A percentile compares a stretch with the other conserved stretches of the same genome.
Evolutionary conservation across 2,329 filamentous ascomycete genomes (phyloP).

Genomic region (Teratosphaeria epicoccoides): DNA sequence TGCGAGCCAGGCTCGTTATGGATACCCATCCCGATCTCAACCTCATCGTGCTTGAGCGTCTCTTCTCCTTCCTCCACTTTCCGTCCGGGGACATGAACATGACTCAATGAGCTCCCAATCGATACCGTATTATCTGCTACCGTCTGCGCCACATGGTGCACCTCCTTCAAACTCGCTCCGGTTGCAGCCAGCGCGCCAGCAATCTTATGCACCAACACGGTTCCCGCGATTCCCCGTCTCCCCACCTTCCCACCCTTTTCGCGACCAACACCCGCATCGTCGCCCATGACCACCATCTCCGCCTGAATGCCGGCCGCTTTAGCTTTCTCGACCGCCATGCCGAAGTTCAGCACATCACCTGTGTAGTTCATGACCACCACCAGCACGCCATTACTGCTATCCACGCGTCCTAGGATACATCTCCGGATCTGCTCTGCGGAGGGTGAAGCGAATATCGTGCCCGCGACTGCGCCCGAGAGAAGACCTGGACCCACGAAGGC

Average conservation of each 20-base stretch:
- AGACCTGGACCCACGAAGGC: conserved; percentile 76
- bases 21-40: conserved; percentile 64
- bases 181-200: conserved; percentile 69
- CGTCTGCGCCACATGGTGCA: conserved; percentile 60
- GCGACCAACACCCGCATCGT: conserved; percentile 83
- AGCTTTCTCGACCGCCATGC: conserved; percentile 86
- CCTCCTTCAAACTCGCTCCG: conserved; percentile 54
- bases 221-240: conserved; percentile 79
- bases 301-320: conserved; percentile 65
- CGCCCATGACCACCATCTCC: conserved; percentile 84
- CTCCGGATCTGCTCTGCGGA: conserved; percentile 71
- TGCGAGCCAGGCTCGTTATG: conserved; percentile 48
- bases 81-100: conserved; percentile 87
- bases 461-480: conserved; percentile 70
- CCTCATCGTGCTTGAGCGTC: conserved; percentile 49
- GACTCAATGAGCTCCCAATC: conserved; percentile 74
- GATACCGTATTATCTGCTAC: conserved; percentile 68
- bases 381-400: conserved; percentile 61
- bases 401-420: conserved; percentile 63
- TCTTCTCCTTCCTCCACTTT: conserved; percentile 45
- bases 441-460: conserved; percentile 77
- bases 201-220: conserved; percentile 85
- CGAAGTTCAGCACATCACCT: conserved; percentile 70
- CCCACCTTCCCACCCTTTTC: conserved; percentile 82
- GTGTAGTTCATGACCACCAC: conserved; percentile 80